Evolutionary conservation across 1,139 yeast species (phyloP).

Genomic region (Yamadazyma sp.): DNA sequence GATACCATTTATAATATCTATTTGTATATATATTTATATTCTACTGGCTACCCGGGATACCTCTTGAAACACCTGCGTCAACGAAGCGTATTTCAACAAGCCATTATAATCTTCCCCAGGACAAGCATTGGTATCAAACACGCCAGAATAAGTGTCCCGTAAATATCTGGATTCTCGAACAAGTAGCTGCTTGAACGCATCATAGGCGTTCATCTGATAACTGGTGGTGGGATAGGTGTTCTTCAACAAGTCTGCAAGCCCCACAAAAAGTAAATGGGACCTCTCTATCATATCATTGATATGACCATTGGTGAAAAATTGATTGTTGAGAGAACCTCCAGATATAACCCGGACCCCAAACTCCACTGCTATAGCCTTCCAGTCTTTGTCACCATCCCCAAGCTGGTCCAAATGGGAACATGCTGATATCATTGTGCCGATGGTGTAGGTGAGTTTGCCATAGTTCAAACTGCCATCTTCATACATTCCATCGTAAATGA

Average conservation of each 20-base stretch:
- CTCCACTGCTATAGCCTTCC: constrained; percentile 20
- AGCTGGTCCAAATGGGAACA: constrained; percentile 25
- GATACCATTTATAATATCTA: constrained; percentile 11
- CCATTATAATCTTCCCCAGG: constrained; percentile 13
- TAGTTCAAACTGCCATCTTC: constrained; percentile 23
- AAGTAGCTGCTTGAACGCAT: constrained; percentile 19
- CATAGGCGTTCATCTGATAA: constrained; percentile 20
- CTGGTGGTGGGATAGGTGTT: constrained; percentile 17
- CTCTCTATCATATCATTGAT: constrained; percentile 20
- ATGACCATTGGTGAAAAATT: constrained; percentile 19
- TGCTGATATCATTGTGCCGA: constrained; percentile 34
- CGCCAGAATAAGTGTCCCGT: constrained; percentile 16
- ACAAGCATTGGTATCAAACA: constrained; percentile 8
- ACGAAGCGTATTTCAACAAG: constrained; percentile 20
- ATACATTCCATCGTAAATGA: constrained; percentile 32
- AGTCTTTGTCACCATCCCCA: constrained; percentile 14
- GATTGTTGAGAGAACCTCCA: constrained; percentile 15
- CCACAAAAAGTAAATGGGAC: constrained; percentile 21
- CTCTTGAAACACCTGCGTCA: constrained; percentile 23
- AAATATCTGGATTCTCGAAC: constrained; percentile 24
- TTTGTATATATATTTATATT: constrained; percentile 11
- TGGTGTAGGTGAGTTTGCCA: constrained; percentile 39
- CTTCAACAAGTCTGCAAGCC: constrained; percentile 21
- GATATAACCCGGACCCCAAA: constrained; percentile 17
- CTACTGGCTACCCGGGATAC: constrained; percentile 18